Evolutionary conservation across 805 yeast genomes (phyloP), one percentile per base, ranked within the genome.

Genomic region (Saturnispora hagleri): DNA sequence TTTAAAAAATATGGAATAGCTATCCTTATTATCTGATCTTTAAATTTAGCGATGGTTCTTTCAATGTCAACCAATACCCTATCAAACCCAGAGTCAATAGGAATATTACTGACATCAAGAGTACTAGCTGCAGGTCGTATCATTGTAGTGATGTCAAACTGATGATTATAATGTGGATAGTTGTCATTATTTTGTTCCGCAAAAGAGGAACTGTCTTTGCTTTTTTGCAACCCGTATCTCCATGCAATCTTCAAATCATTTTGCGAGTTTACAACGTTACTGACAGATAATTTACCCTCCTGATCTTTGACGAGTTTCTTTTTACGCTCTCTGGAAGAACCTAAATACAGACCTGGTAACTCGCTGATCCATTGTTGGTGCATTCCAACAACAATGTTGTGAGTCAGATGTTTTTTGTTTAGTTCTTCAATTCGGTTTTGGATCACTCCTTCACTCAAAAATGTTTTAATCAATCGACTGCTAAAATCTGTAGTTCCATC

Each of bases 401-500:
- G 89, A 3, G 86, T 78, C 10, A 47, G 15, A 17, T 41, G 46
- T 20, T 26, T 35, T 2, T 71, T 65, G 26, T 66, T 64, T 24
- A 61, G 38, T 57, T 69, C 51, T 33, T 71, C 73, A 13, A 76
- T 52, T 57, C 89, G 70, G 59, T 75, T 81, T 55, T 86, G 91
- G 1, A 80, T 65, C 34, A 84, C 66, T 13, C 96, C 95, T 65
- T 87, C 95, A 1, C 95, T 75, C 1, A 86, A 81, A 69, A 82
- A 86, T 3, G 80, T 70, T 56, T 89, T 80, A 27, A 82, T 64
- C 36, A 91, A 57, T 10, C 87, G 81, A 5, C 89, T 76, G 6
- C 86, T 75, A 62, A 89, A 91, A 62, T 91, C 97, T 0, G 98
- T 91, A 6, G 91, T 83, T 0, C 95, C 93, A 15, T 79, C 76